Percentiles rank a stretch among this genome's conserved stretches.
phyloP scores from a whole-genome alignment of 495 filamentous ascomycete species.

The Aspergillus sclerotiicarbonarius region DNA sequence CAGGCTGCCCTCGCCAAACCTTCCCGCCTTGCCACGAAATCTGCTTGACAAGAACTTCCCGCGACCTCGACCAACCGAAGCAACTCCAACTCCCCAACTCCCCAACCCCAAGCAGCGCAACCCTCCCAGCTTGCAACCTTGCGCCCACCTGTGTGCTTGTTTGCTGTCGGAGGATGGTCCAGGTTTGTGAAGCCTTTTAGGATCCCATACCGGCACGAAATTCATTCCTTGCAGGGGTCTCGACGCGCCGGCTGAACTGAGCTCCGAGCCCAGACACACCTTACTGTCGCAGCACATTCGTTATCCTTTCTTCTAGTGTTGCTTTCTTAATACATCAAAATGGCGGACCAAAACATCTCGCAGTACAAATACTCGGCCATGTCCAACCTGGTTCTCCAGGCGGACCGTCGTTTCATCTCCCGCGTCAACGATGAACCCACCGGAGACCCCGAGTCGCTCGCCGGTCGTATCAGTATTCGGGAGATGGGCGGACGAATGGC shows the following conservation, averaged over 20 bases:
- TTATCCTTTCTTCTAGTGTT: slow-evolving; percentile 18
- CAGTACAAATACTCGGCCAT: slow-evolving; percentile 99
- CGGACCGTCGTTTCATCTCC: slow-evolving; percentile 92
- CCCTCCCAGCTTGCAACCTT: slow-evolving; percentile 30
- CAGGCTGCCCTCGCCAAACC: slow-evolving; percentile 26
- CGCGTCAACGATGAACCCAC: slow-evolving; percentile 91
- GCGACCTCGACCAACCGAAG: slow-evolving; percentile 15
- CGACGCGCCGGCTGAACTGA: slow-evolving; percentile 36
- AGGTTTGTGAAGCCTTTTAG: slow-evolving; percentile 40
- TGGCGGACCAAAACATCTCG: slow-evolving; percentile 92
- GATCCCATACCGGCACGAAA: slow-evolving; percentile 23
- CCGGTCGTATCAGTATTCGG: slow-evolving; percentile 84
- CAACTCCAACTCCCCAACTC: slow-evolving; percentile 19
- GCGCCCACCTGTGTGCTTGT: slow-evolving; percentile 25
- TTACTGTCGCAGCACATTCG: slow-evolving; percentile 29
- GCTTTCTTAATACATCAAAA: slow-evolving; percentile 42
- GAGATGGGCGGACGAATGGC: slow-evolving; percentile 89
- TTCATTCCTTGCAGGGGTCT: slow-evolving; percentile 29
- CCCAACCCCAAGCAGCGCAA: too few species aligned
- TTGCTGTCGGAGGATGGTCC: slow-evolving; percentile 42
- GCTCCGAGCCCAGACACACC: slow-evolving; percentile 34
- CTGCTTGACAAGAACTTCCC: slow-evolving; percentile 32
- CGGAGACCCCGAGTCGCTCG: slow-evolving; percentile 95
- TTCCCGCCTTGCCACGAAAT: slow-evolving; percentile 47
- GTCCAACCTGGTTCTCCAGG: slow-evolving; percentile 99